Conservation (phyloP, 2,329 filamentous ascomycete species). For the Xylariaceae sp. region DNA sequence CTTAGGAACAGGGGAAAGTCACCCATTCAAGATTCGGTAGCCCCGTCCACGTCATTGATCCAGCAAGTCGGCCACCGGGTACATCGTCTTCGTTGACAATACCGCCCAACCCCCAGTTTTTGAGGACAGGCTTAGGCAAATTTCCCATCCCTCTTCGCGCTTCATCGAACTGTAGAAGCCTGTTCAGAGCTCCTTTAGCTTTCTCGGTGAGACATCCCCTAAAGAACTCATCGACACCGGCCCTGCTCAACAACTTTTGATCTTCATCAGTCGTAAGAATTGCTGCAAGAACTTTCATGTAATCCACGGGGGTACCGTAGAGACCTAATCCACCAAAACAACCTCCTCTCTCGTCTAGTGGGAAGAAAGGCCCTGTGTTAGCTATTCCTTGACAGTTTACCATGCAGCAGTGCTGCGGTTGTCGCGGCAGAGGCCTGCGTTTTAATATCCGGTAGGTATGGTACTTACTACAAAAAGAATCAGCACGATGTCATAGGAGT, state of each 20-base stretch:
- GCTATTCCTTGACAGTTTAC: too few species aligned
- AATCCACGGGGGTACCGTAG: constrained; percentile 18
- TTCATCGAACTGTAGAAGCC: constrained; percentile 8
- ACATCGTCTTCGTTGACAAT: constrained; percentile 21
- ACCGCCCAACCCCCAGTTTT: constrained; percentile 20
- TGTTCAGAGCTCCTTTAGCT: constrained; percentile 17
- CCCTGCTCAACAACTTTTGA: constrained; percentile 8
- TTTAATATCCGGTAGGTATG: too few species aligned
- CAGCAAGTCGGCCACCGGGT: constrained; percentile 17
- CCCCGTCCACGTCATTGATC: constrained; percentile 22
- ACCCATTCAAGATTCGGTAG: constrained; percentile 21
- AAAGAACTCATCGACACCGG: constrained; percentile 18
- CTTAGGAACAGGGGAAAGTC: neutral
- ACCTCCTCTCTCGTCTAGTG: constrained; percentile 13
- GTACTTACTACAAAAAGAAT: too few species aligned
- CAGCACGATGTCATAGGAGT: too few species aligned
- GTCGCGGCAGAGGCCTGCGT: too few species aligned
- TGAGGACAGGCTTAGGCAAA: constrained; percentile 8
- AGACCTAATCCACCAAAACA: constrained; percentile 21
- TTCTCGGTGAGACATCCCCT: constrained; percentile 16
- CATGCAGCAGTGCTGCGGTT: too few species aligned
- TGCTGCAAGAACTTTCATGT: constrained; percentile 16
- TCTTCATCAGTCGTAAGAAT: constrained; percentile 15
- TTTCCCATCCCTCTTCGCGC: constrained; percentile 18
- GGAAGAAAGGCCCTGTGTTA: neutral